Conservation (phyloP, 805 yeast genomes). For the Metschnikowia orientalis region DNA sequence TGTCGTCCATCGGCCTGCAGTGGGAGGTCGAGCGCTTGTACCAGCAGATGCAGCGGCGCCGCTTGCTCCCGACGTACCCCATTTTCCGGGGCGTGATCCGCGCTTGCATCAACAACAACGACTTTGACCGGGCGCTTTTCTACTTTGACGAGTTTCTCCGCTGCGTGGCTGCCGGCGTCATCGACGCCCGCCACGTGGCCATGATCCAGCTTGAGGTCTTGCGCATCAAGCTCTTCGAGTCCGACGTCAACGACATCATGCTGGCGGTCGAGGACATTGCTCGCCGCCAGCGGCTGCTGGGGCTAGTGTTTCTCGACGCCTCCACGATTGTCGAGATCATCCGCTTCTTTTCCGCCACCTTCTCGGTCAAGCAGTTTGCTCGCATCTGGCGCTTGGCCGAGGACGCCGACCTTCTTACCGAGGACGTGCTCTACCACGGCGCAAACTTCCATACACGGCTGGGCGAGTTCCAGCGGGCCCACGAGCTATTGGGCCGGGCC, state of each 20-base stretch:
- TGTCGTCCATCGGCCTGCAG: constrained; percentile 48
- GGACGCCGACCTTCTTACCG: constrained; percentile 18
- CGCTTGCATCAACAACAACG: constrained; percentile 34
- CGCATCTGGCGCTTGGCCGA: constrained; percentile 18
- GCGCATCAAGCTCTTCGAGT: constrained; percentile 22
- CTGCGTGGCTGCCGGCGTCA: constrained; percentile 18
- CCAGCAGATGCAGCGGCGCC: constrained; percentile 41
- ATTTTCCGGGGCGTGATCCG: constrained; percentile 45
- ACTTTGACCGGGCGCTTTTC: constrained; percentile 30
- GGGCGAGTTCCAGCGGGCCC: constrained; percentile 32
- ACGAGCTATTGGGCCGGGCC: constrained; percentile 27
- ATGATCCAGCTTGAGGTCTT: constrained; percentile 27
- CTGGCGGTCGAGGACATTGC: constrained; percentile 22
- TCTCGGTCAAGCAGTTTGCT: constrained; percentile 21
- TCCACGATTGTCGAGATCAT: constrained; percentile 18
- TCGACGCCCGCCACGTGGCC: constrained; percentile 19
- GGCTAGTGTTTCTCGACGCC: constrained; percentile 17
- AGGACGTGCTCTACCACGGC: constrained; percentile 24
- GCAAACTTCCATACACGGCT: constrained; percentile 27
- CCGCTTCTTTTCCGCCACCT: constrained; percentile 20
- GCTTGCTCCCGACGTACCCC: constrained; percentile 43
- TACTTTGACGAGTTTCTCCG: constrained; percentile 26
- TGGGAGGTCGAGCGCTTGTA: constrained; percentile 48
- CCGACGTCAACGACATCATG: constrained; percentile 27
- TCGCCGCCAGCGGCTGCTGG: constrained; percentile 14